Evolutionary conservation across 2,329 filamentous ascomycete species (phyloP).

Genomic region (Colletotrichum acutatum): DNA sequence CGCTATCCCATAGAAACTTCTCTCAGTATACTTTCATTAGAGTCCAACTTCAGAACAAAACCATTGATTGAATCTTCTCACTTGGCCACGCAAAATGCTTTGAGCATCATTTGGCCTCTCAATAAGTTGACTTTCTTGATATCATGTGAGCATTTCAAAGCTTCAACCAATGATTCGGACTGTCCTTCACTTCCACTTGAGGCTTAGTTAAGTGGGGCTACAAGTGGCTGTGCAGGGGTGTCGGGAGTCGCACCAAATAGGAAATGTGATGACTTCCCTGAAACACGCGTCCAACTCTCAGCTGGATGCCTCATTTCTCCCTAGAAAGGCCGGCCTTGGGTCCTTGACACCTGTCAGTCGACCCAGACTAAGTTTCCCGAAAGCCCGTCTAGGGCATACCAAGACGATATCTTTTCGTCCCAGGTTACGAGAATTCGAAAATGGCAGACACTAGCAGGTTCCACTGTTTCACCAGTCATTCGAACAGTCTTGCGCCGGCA

Average conservation of each 20-base stretch:
- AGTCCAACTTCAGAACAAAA: too few relatives aligned
- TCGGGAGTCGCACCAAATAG: neutral
- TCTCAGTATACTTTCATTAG: too few relatives aligned
- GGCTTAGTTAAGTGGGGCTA: neutral
- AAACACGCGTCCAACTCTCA: neutral
- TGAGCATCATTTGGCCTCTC: too few relatives aligned
- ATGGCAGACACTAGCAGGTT: neutral
- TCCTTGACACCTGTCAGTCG: neutral
- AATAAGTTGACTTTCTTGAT: neutral
- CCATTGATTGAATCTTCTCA: too few relatives aligned
- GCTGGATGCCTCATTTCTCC: neutral
- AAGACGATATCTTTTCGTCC: neutral
- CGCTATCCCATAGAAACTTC: too few relatives aligned
- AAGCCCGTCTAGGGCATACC: neutral
- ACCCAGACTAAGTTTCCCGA: neutral
- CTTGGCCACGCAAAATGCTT: too few relatives aligned
- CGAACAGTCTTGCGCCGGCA: neutral
- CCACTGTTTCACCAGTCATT: neutral
- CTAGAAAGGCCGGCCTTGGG: neutral
- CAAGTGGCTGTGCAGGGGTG: neutral
- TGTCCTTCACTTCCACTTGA: neutral
- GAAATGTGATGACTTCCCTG: neutral
- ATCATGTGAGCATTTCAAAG: neutral
- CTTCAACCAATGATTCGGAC: too few relatives aligned
- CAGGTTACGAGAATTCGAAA: neutral